These are phyloP conservation scores for Aspergillus bertholletiae DNA, from an alignment of 495 filamentous ascomycete species.

Conservation along the genomic window DNA sequence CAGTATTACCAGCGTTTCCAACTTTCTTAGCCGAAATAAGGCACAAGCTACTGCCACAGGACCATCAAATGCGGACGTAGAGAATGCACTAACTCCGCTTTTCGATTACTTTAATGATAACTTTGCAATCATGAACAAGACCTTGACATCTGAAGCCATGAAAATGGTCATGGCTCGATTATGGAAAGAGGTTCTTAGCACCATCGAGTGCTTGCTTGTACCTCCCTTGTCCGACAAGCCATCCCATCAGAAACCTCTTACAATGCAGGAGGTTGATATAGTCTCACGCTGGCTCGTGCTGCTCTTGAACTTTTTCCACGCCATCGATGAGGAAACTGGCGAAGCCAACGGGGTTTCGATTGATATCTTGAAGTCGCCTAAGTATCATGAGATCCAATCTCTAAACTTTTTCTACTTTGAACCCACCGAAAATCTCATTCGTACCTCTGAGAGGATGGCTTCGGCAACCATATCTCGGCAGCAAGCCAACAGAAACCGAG, in stretches of 20 bases:
- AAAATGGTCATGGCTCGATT: slow-evolving; percentile 94
- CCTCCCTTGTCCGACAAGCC: slow-evolving; percentile 95
- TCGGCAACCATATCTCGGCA: slow-evolving; percentile 80
- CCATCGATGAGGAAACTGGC: slow-evolving; percentile 80
- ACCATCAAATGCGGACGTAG: slow-evolving; percentile 68
- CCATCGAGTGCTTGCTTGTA: slow-evolving; percentile 85
- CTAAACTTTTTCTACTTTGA: slow-evolving; percentile 99
- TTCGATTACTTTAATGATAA: slow-evolving; percentile 98
- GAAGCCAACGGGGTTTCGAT: slow-evolving; percentile 83
- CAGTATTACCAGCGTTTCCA: slow-evolving; percentile 71
- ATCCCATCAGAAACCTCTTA: slow-evolving; percentile 82
- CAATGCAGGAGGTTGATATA: slow-evolving; percentile 86
- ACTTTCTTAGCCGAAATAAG: slow-evolving; percentile 65
- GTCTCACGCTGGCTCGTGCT: slow-evolving; percentile 94
- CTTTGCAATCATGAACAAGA: slow-evolving; percentile 97
- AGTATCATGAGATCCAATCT: slow-evolving; percentile 94
- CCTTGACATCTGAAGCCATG: slow-evolving; percentile 90
- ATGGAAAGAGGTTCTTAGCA: slow-evolving; percentile 96
- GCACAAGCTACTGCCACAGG: slow-evolving; percentile 52
- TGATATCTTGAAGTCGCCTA: slow-evolving; percentile 90
- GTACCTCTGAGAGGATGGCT: slow-evolving; percentile 92
- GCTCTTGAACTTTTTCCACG: slow-evolving; percentile 93
- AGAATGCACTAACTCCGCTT: slow-evolving; percentile 79
- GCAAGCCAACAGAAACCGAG: slow-evolving; percentile 61
- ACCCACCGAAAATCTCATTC: slow-evolving; percentile 83